Evolutionary conservation across 1,139 yeast genomes (phyloP).

Genomic region (Lodderomyces metapsilosis): DNA sequence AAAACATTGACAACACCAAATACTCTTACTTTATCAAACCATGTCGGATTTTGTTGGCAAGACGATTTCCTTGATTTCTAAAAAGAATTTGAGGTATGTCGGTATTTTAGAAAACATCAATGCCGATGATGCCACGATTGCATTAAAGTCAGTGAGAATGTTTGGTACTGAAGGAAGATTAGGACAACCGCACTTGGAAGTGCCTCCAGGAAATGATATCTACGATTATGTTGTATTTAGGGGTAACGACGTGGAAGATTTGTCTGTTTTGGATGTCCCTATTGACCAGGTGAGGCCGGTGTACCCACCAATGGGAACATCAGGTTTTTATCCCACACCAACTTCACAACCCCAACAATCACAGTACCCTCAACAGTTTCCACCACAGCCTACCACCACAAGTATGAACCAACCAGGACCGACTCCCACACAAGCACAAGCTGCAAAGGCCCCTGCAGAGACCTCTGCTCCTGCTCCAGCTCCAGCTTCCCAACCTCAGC

Average conservation of each 20-base stretch:
- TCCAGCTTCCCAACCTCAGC: conserved; percentile 8
- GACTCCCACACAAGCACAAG: conserved; percentile 2
- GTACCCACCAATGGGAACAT: conserved; percentile 11
- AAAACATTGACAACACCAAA: background rate
- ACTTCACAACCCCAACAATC: conserved; percentile 21
- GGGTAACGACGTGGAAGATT: conserved; percentile 90
- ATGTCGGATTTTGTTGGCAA: conserved; percentile 93
- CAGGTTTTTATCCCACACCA: conserved; percentile 22
- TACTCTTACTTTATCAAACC: background rate
- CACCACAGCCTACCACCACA: conserved; percentile 25
- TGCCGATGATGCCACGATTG: conserved; percentile 89
- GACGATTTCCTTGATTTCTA: conserved; percentile 84
- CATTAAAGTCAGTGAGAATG: conserved; percentile 77
- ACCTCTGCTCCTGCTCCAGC: conserved; percentile 10
- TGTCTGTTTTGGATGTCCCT: conserved; percentile 74
- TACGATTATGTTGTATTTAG: conserved; percentile 83
- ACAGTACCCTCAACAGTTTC: conserved; percentile 11
- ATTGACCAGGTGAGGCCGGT: conserved; percentile 52
- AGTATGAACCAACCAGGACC: conserved; percentile 5
- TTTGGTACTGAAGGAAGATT: conserved; percentile 94
- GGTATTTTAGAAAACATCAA: conserved; percentile 86
- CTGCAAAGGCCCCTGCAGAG: conserved; percentile 8
- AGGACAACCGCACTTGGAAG: conserved; percentile 68
- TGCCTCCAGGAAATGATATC: conserved; percentile 69
- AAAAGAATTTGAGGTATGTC: conserved; percentile 84